Evolutionary conservation across 129 eudicot genomes (phyloP).

Genomic region (Dittrichia graveolens): DNA sequence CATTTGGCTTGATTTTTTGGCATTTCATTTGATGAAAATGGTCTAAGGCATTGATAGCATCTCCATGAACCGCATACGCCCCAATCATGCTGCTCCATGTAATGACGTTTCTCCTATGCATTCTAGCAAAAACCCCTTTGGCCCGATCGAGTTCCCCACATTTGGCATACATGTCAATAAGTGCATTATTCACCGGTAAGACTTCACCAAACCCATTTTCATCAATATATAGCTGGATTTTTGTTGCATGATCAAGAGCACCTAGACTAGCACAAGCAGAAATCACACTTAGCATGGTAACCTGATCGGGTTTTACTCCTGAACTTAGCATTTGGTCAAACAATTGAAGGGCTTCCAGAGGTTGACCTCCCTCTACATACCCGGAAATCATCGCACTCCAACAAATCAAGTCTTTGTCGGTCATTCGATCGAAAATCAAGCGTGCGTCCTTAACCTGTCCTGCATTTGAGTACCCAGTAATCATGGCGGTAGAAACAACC

Average conservation of each 20-base stretch:
- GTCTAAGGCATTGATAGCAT: constrained; percentile 50
- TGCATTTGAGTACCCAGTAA: constrained; percentile 62
- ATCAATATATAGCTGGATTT: constrained; percentile 46
- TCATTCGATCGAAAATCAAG: constrained; percentile 50
- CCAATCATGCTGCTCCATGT: constrained; percentile 76
- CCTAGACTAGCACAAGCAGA: constrained; percentile 82
- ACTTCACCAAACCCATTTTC: constrained; percentile 48
- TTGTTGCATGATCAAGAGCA: constrained; percentile 58
- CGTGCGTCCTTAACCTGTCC: constrained; percentile 62
- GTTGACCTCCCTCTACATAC: constrained; percentile 62
- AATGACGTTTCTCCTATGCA: constrained; percentile 57
- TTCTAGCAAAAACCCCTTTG: constrained; percentile 43
- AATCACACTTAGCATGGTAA: constrained; percentile 74
- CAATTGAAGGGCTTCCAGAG: constrained; percentile 65
- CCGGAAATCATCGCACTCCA: constrained; percentile 92
- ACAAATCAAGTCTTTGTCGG: constrained; percentile 62
- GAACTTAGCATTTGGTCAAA: constrained; percentile 50
- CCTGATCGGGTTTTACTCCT: constrained; percentile 68
- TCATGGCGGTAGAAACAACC: constrained; percentile 71
- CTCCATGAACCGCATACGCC: constrained; percentile 74
- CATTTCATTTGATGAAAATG: constrained; percentile 59
- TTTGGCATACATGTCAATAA: constrained; percentile 82
- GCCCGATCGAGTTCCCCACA: constrained; percentile 75
- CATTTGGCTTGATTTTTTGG: constrained; percentile 61
- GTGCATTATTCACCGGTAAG: constrained; percentile 65